These are phyloP conservation scores for Pseudozyma pruni DNA, from an alignment of 1,284 basidiomycete genomes.

Conservation along the genomic window DNA sequence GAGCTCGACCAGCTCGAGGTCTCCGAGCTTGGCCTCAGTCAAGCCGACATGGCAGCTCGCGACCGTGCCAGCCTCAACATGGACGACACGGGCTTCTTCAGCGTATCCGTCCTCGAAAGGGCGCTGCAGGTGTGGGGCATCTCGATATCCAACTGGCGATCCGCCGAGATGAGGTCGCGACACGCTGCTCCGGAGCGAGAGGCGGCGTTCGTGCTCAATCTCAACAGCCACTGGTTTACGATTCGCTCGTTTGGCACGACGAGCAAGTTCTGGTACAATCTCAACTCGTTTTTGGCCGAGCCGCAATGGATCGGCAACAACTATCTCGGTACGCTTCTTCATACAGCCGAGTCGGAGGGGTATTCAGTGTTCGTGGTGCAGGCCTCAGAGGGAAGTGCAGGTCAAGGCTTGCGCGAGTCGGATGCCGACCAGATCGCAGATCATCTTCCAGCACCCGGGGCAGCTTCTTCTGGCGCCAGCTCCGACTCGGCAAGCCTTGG, in stretches of 20 bases:
- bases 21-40: slow-evolving; percentile 46
- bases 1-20: slow-evolving; percentile 53
- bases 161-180: slow-evolving; percentile 37
- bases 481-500: slow-evolving; percentile 18
- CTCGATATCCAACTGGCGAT: slow-evolving; percentile 41
- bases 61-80: slow-evolving; percentile 52
- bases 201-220: slow-evolving; percentile 64
- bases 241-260: slow-evolving; percentile 57
- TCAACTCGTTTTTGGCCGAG: slow-evolving; percentile 60
- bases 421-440: slow-evolving; percentile 55
- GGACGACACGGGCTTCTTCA: slow-evolving; percentile 66
- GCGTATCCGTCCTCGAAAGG: slow-evolving; percentile 57
- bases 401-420: slow-evolving; percentile 35
- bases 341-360: slow-evolving; percentile 58
- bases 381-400: slow-evolving; percentile 31
- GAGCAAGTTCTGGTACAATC: slow-evolving; percentile 61
- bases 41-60: slow-evolving; percentile 35
- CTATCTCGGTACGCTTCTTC: slow-evolving; percentile 62
- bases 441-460: slow-evolving; percentile 47
- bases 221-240: slow-evolving; percentile 65
- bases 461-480: background rate
- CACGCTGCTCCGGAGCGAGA: slow-evolving; percentile 57
- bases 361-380: slow-evolving; percentile 64
- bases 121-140: slow-evolving; percentile 58
- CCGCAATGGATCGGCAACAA: slow-evolving; percentile 61